Evolutionary conservation across 495 filamentous ascomycete species (phyloP).

Genomic region (Hyaloscypha variabilis): DNA sequence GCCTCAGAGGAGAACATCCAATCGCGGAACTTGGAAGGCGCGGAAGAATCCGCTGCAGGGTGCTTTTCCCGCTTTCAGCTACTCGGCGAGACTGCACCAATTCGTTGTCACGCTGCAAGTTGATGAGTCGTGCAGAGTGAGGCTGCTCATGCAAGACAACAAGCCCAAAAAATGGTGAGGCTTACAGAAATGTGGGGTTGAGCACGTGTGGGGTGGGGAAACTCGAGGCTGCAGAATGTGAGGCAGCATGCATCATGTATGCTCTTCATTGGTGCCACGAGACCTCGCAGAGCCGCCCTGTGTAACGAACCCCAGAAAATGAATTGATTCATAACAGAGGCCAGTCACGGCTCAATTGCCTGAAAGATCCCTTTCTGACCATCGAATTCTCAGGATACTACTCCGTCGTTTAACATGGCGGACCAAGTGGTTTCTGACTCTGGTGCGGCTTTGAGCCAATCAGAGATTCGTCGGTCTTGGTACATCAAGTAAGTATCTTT

Average conservation of each 20-base stretch:
- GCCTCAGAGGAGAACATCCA: not conserved
- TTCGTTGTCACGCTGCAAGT: not conserved
- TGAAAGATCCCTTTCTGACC: not conserved
- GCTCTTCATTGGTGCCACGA: not conserved
- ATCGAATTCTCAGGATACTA: not conserved
- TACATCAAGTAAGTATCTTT: conserved; percentile 8
- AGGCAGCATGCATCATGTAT: not conserved
- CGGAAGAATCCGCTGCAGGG: not conserved
- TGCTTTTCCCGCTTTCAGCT: not conserved
- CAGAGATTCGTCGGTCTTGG: not conserved
- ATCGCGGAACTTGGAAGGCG: not conserved
- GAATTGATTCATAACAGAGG: not conserved
- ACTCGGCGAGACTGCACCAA: not conserved
- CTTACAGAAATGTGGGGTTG: not conserved
- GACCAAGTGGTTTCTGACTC: not conserved
- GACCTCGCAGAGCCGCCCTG: not conserved
- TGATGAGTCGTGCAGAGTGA: not conserved
- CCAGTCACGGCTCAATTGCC: not conserved
- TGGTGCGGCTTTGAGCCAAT: not conserved
- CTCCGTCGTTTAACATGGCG: not conserved
- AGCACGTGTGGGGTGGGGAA: not conserved
- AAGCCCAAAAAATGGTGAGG: not conserved
- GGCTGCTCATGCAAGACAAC: not conserved
- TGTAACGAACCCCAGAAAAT: not conserved
- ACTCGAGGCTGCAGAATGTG: not conserved